Conservation (phyloP, 1,284 basidiomycete genomes). For the Puccinia hordei region DNA sequence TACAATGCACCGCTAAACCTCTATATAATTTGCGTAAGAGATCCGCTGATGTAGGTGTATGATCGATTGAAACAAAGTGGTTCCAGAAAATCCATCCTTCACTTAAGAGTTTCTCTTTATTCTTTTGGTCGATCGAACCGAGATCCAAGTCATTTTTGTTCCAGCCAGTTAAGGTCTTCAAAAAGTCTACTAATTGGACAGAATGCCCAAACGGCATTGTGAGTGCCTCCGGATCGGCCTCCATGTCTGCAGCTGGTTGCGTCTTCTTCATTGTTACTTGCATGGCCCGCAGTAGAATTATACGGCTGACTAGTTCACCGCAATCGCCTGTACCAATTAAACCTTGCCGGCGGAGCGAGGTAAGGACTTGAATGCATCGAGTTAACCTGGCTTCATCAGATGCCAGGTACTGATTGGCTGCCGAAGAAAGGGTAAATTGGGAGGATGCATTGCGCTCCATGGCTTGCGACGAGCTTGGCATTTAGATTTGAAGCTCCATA, state of each 20-base stretch:
- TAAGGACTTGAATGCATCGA: not conserved
- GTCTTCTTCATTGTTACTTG: not conserved
- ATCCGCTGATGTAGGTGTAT: not conserved
- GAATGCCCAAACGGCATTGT: conserved; percentile 10
- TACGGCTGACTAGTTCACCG: not conserved
- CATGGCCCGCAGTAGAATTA: not conserved
- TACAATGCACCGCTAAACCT: not conserved
- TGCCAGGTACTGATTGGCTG: not conserved
- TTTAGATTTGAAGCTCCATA: not conserved
- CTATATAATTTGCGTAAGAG: not conserved
- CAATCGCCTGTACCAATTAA: not conserved
- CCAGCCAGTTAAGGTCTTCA: not conserved
- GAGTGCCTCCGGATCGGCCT: not conserved
- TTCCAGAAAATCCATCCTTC: not conserved
- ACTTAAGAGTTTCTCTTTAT: not conserved
- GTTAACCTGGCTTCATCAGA: not conserved
- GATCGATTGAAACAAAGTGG: not conserved
- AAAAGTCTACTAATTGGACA: not conserved
- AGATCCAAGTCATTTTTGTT: not conserved
- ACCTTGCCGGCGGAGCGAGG: not conserved
- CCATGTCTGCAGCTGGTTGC: not conserved
- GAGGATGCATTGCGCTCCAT: not conserved
- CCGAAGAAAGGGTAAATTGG: not conserved
- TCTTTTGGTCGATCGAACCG: not conserved
- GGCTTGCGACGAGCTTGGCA: not conserved